Conservation (phyloP, 768 basidiomycete species). For the Hygrophoropsis aurantiaca region DNA sequence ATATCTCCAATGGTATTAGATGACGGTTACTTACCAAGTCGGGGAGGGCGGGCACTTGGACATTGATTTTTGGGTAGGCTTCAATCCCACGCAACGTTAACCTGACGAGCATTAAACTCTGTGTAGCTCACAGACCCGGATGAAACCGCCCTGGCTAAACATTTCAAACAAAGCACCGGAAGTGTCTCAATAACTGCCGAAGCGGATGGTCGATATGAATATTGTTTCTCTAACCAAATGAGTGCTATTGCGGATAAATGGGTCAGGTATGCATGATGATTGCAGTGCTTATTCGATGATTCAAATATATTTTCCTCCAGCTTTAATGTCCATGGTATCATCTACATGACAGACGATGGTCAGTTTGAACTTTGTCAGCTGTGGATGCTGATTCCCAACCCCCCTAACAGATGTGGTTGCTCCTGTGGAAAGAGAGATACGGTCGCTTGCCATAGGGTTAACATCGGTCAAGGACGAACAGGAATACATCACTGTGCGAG, state of each 20-base stretch:
- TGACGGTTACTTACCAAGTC: constrained; percentile 99
- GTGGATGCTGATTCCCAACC: neutral
- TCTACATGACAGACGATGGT: constrained; percentile 93
- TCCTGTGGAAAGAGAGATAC: constrained; percentile 95
- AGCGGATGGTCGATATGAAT: constrained; percentile 85
- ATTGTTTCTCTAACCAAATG: constrained; percentile 99
- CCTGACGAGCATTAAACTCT: constrained; percentile 3
- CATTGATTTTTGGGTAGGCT: constrained; percentile 91
- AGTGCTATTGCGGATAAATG: constrained; percentile 94
- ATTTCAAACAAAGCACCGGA: constrained; percentile 86
- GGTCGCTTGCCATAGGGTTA: constrained; percentile 76
- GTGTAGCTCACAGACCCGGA: constrained; percentile 80
- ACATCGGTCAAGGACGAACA: constrained; percentile 96
- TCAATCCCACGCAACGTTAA: neutral
- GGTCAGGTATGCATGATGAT: constrained; percentile 59
- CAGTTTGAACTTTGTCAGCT: constrained; percentile 16
- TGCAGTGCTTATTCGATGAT: neutral
- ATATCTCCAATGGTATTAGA: constrained; percentile 48
- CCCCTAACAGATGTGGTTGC: constrained; percentile 66
- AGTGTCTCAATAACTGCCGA: constrained; percentile 85
- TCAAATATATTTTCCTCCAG: constrained; percentile 36
- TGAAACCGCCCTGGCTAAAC: constrained; percentile 66
- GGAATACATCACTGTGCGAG: constrained; percentile 96
- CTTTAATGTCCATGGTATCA: constrained; percentile 98
- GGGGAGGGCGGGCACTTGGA: constrained; percentile 96